A percentile compares a stretch with the other conserved stretches of the same genome.
Conservation (phyloP, 805 yeast genomes). For the Zygosaccharomyces bailii region DNA sequence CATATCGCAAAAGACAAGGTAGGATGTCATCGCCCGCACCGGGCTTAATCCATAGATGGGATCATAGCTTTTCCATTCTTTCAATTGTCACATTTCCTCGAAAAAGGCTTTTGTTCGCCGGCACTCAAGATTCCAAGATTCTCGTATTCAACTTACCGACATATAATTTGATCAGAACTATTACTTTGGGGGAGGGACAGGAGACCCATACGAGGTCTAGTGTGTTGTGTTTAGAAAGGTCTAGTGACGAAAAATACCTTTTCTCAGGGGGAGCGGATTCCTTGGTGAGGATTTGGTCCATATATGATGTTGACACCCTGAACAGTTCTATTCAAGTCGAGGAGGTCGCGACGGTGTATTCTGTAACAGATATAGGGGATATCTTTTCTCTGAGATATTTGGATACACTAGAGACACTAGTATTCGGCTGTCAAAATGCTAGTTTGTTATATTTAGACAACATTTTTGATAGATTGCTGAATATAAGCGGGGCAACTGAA, state of each 20-base stretch:
- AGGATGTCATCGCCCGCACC: slow-evolving; percentile 13
- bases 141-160: slow-evolving; percentile 64
- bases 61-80: slow-evolving; percentile 64
- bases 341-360: slow-evolving; percentile 71
- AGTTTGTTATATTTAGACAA: slow-evolving; percentile 68
- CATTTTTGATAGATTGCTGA: slow-evolving; percentile 24
- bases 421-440: slow-evolving; percentile 91
- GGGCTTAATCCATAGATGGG: slow-evolving; percentile 68
- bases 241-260: slow-evolving; percentile 51
- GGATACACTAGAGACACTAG: slow-evolving; percentile 54
- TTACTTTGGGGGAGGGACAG: slow-evolving; percentile 45
- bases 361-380: slow-evolving; percentile 87
- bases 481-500: slow-evolving; percentile 14
- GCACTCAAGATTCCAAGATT: slow-evolving; percentile 83
- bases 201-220: slow-evolving; percentile 34
- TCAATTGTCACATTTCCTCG: slow-evolving; percentile 63
- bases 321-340: slow-evolving; percentile 25
- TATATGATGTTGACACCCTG: slow-evolving; percentile 34
- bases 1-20: neutral
- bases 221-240: slow-evolving; percentile 64
- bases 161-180: slow-evolving; percentile 48
- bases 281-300: slow-evolving; percentile 79
- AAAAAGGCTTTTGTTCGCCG: slow-evolving; percentile 67
- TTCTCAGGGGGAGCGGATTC: slow-evolving; percentile 92
- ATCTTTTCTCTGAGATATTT: slow-evolving; percentile 80